Conservation (phyloP, 768 basidiomycete species). For the Boletus sp. region DNA sequence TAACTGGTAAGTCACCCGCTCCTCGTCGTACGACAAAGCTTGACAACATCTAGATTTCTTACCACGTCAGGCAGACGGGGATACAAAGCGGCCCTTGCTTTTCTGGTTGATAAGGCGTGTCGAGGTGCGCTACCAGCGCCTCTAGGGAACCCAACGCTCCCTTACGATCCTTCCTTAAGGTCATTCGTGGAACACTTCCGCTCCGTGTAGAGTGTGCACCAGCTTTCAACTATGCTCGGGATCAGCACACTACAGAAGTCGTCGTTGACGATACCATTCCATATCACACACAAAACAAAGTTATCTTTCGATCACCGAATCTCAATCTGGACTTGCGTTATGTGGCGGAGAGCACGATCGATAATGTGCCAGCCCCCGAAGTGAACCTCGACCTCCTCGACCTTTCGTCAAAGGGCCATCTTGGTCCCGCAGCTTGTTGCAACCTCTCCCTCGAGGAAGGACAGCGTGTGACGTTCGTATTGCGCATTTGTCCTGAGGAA, state of each 20-base stretch:
- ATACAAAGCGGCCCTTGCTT: constrained; percentile 59
- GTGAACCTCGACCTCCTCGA: constrained; percentile 63
- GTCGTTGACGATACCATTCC: constrained; percentile 47
- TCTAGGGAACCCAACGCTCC: neutral
- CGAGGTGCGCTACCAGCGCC: constrained; percentile 42
- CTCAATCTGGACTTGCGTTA: constrained; percentile 77
- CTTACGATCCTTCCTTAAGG: constrained; percentile 35
- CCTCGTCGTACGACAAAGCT: neutral
- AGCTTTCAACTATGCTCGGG: constrained; percentile 92
- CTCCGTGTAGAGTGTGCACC: constrained; percentile 89
- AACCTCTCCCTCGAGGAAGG: constrained; percentile 74
- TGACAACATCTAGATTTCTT: constrained; percentile 59
- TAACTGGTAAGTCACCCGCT: constrained; percentile 56
- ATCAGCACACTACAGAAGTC: constrained; percentile 63
- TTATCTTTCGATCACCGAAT: constrained; percentile 55
- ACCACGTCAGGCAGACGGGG: constrained; percentile 52
- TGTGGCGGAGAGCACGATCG: constrained; percentile 56
- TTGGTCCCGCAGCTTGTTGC: constrained; percentile 61
- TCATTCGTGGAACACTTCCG: constrained; percentile 80
- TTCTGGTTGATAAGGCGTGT: constrained; percentile 85
- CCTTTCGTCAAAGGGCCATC: constrained; percentile 67
- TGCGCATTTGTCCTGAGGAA: constrained; percentile 65
- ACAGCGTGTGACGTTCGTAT: constrained; percentile 85
- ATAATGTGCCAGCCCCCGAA: constrained; percentile 48
- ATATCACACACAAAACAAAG: constrained; percentile 50